Evolutionary conservation across 495 filamentous ascomycete genomes (phyloP), one percentile per base, ranked within the genome.

Genomic region (Apodospora peruviana): DNA sequence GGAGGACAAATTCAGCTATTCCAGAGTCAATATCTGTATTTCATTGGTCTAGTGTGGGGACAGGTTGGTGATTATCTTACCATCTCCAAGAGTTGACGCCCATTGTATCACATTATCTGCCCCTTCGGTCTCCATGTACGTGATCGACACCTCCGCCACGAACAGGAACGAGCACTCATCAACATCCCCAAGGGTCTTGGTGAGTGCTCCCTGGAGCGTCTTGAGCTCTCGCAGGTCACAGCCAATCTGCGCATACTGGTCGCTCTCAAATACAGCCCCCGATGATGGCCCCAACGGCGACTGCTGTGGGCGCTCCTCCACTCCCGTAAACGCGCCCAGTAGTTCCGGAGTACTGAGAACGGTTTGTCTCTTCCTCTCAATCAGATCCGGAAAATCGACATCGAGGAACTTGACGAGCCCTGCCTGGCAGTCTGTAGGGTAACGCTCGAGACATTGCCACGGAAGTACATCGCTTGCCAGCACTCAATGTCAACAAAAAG

Each of bases 141-240:
- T 90, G 25, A 95, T 75, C 4, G 89, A 94, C 4, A 95, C 90
- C 65, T 96, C 91, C 0, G 89, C 90, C 3, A 86, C 78, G 58
- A 89, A 93, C 44, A 96, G 78, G 10, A 95, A 72, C 9, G 73
- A 66, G 50, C 77, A 83, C 2, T 76, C 69, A 3, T 72, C 52
- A 24, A 82, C 60, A 23, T 84, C 70, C 17, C 46, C 55, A n/a
- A 56, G 47, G 11, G 86, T 51, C 4, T 52, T 60, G 18, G 68
- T 72, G 27, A 95, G 65, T 18, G 80, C 69, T 17, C 68, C 51
- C 37, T 81, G 67, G 7, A 95, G 71, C 21, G 65, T 71, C 16
- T 65, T 52, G 3, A 88, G 66, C 42, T 89, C 76, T 35, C 83
- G 76, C 38, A 96, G 69, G 69, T 96, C 90, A 52, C 89, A 95